Evolutionary conservation across 2,329 filamentous ascomycete genomes (phyloP).

Genomic region (Anthostomella pinea): DNA sequence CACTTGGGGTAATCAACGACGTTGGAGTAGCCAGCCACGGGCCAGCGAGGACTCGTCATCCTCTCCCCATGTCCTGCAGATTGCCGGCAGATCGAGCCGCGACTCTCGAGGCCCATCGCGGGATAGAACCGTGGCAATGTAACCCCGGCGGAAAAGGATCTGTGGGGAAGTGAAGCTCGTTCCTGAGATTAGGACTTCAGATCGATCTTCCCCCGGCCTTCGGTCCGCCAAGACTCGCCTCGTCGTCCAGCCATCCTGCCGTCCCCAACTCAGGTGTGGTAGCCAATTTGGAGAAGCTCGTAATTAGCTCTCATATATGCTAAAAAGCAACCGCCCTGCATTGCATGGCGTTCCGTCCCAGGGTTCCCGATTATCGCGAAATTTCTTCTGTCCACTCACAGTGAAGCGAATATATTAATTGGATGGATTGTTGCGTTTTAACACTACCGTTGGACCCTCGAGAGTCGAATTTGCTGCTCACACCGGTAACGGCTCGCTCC

Average conservation of each 20-base stretch:
- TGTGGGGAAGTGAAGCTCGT: slow-evolving; percentile 21
- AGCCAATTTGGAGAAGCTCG: slow-evolving; percentile 16
- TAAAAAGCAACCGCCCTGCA: slow-evolving; percentile 29
- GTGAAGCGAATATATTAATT: slow-evolving; percentile 26
- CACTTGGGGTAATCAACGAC: slow-evolving; percentile 14
- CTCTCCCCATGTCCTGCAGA: slow-evolving; percentile 15
- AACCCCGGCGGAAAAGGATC: slow-evolving; percentile 2
- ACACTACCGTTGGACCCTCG: too few relatives aligned
- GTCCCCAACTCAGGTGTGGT: slow-evolving; percentile 15
- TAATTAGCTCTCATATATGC: slow-evolving; percentile 27
- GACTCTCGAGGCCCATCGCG: slow-evolving; percentile 8
- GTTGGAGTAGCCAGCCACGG: too few relatives aligned
- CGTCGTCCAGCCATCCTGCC: slow-evolving; percentile 23
- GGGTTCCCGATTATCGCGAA: slow-evolving; percentile 12
- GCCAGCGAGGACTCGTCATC: slow-evolving; percentile 22
- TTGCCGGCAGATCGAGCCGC: slow-evolving; percentile 21
- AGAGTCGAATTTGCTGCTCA: slow-evolving; percentile 8
- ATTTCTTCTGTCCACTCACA: slow-evolving; percentile 11
- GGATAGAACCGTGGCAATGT: slow-evolving; percentile 4
- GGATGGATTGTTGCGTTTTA: slow-evolving; percentile 30
- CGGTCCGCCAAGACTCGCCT: slow-evolving; percentile 28
- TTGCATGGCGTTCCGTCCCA: slow-evolving; percentile 20
- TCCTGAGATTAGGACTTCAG: slow-evolving; percentile 15
- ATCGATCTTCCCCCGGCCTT: slow-evolving; percentile 20
- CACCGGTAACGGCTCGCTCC: slow-evolving; percentile 4